Base-by-base conservation (phyloP, 2,329 filamentous ascomycete genomes). In the Nothomitra cinnamomea region DNA sequence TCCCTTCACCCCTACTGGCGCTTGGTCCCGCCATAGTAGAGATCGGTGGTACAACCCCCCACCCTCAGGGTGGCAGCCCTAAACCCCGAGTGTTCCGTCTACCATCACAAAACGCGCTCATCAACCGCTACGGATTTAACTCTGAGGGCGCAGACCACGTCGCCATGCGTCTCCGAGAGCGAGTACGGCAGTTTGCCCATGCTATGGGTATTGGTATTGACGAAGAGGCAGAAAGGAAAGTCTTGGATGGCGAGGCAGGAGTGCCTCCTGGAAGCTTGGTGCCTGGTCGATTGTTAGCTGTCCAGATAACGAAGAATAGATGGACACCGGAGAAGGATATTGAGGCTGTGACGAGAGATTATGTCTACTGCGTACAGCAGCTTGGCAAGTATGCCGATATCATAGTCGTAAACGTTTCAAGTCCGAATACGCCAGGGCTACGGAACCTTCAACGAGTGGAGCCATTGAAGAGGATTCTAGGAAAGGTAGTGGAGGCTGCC, bases 241-340 rank as follows among this genome's bases (percentile, higher is more conserved):
- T 98, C 1, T 71, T 96, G 38, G 75, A 92, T 60, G 88, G 87
- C 21, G 77, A 81, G 54, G 85, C 81, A 43, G 62, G 78, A 38
- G 87, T 95, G 0, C 87, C 87, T 0, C 82, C 88, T 0, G 87
- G 92, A n/a, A 87, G 85, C 67, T 71, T 98, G 60, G 70, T 73
- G 13, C 72, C 80, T 0, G 90, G 89, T 13, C 80, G 83, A 56
- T 70, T 95, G 55, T 74, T 98, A 57, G 83, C 87, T 15, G 88
- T 98, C 17, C 92, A 98, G 69, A 80, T 96, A 42, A 89, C 90
- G 52, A 98, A 98, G 79, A 96, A 96, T 71, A 96, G 95, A 73
- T 75, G 79, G 48, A 98, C 92, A 0, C 80, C 87, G 19, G 89
- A 94, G 64, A 74, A 75, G 49, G 87, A 96, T 63, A 83, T 95